Conservation (phyloP, 1,284 basidiomycete species). For the Salmacisia buchloeana region DNA sequence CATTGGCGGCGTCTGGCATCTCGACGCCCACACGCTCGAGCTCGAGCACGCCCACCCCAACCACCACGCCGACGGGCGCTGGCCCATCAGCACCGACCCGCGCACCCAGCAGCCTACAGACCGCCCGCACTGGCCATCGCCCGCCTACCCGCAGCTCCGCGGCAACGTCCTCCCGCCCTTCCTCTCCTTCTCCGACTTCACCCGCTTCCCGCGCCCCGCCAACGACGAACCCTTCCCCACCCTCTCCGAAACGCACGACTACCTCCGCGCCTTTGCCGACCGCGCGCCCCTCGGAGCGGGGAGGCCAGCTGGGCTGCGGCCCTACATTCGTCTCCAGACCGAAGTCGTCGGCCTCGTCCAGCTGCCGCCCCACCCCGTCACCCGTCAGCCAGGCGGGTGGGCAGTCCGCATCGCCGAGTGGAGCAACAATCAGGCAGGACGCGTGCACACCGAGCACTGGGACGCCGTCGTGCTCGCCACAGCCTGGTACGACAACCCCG, state of each 20-base stretch:
- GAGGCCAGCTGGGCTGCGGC: not conserved
- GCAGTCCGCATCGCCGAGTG: conserved; percentile 26
- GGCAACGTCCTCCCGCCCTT: conserved; percentile 43
- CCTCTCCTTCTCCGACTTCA: conserved; percentile 26
- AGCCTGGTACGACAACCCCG: conserved; percentile 37
- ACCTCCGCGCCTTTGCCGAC: conserved; percentile 17
- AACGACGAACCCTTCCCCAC: conserved; percentile 33
- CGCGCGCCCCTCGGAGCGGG: not conserved
- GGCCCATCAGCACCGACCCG: conserved; percentile 8
- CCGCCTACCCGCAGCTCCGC: conserved; percentile 34
- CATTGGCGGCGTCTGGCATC: conserved; percentile 42
- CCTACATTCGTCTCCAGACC: conserved; percentile 15
- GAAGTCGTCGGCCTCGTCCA: conserved; percentile 35
- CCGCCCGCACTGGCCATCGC: conserved; percentile 33
- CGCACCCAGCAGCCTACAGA: not conserved
- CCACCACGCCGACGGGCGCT: conserved; percentile 5
- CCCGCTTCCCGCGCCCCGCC: conserved; percentile 22
- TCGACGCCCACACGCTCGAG: conserved; percentile 23
- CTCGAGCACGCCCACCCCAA: conserved; percentile 20
- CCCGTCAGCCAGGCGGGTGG: conserved; percentile 14
- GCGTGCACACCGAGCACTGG: conserved; percentile 12
- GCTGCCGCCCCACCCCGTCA: conserved; percentile 15
- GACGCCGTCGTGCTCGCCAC: conserved; percentile 32
- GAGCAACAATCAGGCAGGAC: not conserved
- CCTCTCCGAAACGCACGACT: conserved; percentile 31